Base-by-base conservation (phyloP, 768 basidiomycete genomes). In the Kwoniella shandongensis region DNA sequence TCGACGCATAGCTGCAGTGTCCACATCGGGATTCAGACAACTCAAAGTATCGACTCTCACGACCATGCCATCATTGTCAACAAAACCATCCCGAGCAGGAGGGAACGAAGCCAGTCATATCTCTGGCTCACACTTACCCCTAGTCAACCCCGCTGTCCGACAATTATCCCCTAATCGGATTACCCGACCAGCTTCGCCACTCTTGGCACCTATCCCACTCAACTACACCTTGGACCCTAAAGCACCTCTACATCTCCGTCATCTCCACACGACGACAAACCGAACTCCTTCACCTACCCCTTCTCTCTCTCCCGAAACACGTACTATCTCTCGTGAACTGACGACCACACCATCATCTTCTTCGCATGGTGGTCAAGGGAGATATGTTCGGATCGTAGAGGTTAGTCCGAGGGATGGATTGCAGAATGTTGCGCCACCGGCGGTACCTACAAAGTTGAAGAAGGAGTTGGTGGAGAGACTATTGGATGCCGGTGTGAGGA, bases 321-420 rank as follows among this genome's bases (percentile, higher is more conserved):
- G 56, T 29, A 44, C 50, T 30, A 58, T 58, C 22, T 58, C 56
- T 17, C 41, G 48, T 26, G 56, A 58, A 30, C 38, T 58, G 4
- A 58, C 44, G 20, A 51, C 46, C 8, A 58, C 26, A 38, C 44
- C 40, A 8, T 23, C 40, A 8, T 23, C 40, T n/a, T 23, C 40
- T 17, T 32, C 32, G 6, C 13, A 38, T 25, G 39, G 42, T 32
- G 54, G 46, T 4, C 26, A 47, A 42, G 54, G 54, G 10, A 39
- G 47, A 39, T 51, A 49, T 32, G 44, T 51, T 44, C 76, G 76
- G 49, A 87, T 96, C 42, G 87, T 97, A 41, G 92, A 94, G 77
- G 90, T 94, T 3, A 88, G 89, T 1, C 89, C 91, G 1, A 81
- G 92, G 26, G 92, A 97, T 76, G 92, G 92, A 1, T 81, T 97